Percentiles rank a stretch among this genome's conserved stretches.
phyloP scores from a whole-genome alignment of 306 rosid species.

The Corylus avellana region DNA sequence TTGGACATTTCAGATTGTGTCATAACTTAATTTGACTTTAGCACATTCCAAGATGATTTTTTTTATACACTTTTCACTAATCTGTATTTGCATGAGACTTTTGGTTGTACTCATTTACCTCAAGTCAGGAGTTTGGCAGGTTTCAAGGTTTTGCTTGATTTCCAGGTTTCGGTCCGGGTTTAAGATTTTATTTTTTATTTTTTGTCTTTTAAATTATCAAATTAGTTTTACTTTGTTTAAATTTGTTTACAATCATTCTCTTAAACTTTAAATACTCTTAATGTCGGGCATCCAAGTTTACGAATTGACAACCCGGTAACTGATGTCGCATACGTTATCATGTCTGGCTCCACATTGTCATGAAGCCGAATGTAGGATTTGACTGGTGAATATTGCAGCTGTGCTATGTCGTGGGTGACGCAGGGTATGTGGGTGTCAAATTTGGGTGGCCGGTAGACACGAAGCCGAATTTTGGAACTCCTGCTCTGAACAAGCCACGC shows the following conservation, averaged over 20 bases:
- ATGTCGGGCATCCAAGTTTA: too few species aligned
- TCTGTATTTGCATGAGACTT: neutral
- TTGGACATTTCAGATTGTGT: neutral
- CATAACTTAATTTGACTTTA: neutral
- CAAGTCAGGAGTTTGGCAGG: too few species aligned
- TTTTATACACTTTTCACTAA: neutral
- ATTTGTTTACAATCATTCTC: too few species aligned
- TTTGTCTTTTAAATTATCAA: too few species aligned
- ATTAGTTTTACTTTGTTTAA: too few species aligned
- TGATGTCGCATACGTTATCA: too few species aligned
- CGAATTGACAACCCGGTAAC: too few species aligned
- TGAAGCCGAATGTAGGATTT: constrained; percentile 53
- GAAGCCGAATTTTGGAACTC: neutral
- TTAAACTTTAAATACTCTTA: too few species aligned
- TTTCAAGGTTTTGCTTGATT: too few species aligned
- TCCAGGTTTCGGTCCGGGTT: too few species aligned
- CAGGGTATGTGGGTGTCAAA: constrained; percentile 55
- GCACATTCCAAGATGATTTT: neutral
- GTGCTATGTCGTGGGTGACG: constrained; percentile 56
- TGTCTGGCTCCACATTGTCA: neutral
- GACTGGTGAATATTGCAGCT: constrained; percentile 52
- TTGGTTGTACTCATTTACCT: too few species aligned
- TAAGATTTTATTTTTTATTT: too few species aligned
- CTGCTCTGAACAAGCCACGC: constrained; percentile 52
- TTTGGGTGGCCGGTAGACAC: neutral